phyloP scores from a whole-genome alignment of 305 asterid genomes.

The Vinca major region DNA sequence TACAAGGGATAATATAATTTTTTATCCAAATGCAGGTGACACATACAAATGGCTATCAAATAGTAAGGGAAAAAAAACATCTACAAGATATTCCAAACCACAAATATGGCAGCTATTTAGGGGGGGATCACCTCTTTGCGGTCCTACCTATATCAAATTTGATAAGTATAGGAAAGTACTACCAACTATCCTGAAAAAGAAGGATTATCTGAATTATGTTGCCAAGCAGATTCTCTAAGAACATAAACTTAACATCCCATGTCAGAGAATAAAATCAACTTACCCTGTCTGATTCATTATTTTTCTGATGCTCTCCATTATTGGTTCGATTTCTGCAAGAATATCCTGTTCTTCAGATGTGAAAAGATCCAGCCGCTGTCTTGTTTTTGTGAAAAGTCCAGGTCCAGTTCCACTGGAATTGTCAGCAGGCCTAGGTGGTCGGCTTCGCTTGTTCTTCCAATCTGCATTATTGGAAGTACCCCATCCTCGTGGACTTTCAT shows the following conservation, averaged over 20 bases:
- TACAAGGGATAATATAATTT: conserved; percentile 2
- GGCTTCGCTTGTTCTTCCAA: conserved; percentile 40
- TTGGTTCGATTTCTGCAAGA: conserved; percentile 49
- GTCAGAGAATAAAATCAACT: conserved; percentile 10
- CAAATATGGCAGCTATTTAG: not conserved
- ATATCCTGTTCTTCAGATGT: conserved; percentile 79
- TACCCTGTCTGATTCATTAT: conserved; percentile 68
- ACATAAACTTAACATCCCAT: not conserved
- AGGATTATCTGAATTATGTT: not conserved
- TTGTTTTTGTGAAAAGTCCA: conserved; percentile 41
- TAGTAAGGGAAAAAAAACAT: not conserved
- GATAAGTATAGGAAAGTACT: not conserved
- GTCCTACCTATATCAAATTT: not conserved
- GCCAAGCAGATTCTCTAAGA: not conserved
- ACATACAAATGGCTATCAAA: not conserved
- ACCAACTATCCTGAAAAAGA: not conserved
- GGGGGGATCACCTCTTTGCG: not conserved
- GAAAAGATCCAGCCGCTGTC: conserved; percentile 63
- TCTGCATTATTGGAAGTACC: conserved; percentile 53
- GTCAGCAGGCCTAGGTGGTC: conserved; percentile 38
- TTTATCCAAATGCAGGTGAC: not conserved
- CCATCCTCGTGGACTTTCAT: conserved; percentile 36
- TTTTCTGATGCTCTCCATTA: conserved; percentile 62
- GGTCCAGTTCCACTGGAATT: conserved; percentile 36
- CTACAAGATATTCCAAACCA: not conserved